Conservation (phyloP, 345 rosid species). For the Viola odorata region DNA sequence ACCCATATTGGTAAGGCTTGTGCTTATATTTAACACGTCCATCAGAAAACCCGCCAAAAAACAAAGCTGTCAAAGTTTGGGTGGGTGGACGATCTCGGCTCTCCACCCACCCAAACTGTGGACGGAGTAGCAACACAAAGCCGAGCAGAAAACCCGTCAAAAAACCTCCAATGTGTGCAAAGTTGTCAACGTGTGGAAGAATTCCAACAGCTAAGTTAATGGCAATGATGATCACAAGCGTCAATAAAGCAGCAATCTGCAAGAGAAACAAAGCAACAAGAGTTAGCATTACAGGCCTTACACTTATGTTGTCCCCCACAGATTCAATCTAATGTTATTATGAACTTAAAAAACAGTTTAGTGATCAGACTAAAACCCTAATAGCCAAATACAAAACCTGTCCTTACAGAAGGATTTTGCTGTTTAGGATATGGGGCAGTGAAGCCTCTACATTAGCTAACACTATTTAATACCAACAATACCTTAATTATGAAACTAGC, state of each 20-base stretch:
- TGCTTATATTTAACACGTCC: slow-evolving; percentile 54
- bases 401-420: no score
- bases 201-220: slow-evolving; percentile 79
- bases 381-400: no score
- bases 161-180: slow-evolving; percentile 91
- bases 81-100: slow-evolving; percentile 41
- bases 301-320: no score
- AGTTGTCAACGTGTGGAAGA: slow-evolving; percentile 92
- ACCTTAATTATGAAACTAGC: no score
- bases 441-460: no score
- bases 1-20: slow-evolving; percentile 67
- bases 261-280: slow-evolving; percentile 3
- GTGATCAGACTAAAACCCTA: no score
- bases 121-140: slow-evolving; percentile 73
- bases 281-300: neutral
- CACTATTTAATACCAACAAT: no score
- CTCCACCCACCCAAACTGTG: slow-evolving; percentile 79
- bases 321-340: no score
- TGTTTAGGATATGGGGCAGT: no score
- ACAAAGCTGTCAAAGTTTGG: no score
- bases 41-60: no score
- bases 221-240: slow-evolving; percentile 53
- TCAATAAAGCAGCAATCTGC: slow-evolving; percentile 74
- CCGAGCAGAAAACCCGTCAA: slow-evolving; percentile 72
- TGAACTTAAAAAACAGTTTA: no score